A percentile compares a stretch with the other conserved stretches of the same genome.
phyloP scores from a whole-genome alignment of 73 alveolate genomes.

The Symbiodinium pilosum region DNA sequence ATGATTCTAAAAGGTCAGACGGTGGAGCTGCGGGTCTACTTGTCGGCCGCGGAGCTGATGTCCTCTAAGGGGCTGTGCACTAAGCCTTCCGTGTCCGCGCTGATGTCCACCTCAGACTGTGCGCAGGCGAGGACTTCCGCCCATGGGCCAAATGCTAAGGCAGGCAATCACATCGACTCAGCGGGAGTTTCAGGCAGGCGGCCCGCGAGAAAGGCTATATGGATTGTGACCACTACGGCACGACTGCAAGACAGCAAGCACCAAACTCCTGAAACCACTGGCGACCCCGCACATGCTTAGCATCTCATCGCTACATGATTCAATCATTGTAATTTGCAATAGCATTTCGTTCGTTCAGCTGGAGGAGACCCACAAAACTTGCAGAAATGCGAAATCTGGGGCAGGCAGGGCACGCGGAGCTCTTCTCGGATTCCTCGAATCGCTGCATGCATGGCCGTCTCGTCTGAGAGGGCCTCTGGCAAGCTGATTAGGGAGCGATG shows the following conservation, averaged over 20 bases:
- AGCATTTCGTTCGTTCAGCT: too few species aligned
- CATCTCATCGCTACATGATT: not conserved
- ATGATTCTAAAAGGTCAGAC: too few species aligned
- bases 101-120: conserved; percentile 14
- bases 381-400: not conserved
- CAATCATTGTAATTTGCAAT: too few species aligned
- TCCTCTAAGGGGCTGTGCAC: conserved; percentile 44
- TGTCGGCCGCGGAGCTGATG: not conserved
- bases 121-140: too few species aligned
- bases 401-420: not conserved
- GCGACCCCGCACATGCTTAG: not conserved
- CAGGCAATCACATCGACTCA: too few species aligned
- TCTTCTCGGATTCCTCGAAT: conserved; percentile 69
- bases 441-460: conserved; percentile 34
- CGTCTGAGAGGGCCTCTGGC: conserved; percentile 32
- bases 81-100: conserved; percentile 39
- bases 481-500: not conserved
- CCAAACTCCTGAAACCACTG: too few species aligned
- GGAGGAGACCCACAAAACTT: not conserved
- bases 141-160: too few species aligned
- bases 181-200: too few species aligned
- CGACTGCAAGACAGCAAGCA: too few species aligned
- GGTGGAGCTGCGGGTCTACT: too few species aligned
- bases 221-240: too few species aligned
- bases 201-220: too few species aligned